These are phyloP conservation scores for Casuarina equisetifolia DNA, from an alignment of 306 rosid species.

Conservation along the genomic window DNA sequence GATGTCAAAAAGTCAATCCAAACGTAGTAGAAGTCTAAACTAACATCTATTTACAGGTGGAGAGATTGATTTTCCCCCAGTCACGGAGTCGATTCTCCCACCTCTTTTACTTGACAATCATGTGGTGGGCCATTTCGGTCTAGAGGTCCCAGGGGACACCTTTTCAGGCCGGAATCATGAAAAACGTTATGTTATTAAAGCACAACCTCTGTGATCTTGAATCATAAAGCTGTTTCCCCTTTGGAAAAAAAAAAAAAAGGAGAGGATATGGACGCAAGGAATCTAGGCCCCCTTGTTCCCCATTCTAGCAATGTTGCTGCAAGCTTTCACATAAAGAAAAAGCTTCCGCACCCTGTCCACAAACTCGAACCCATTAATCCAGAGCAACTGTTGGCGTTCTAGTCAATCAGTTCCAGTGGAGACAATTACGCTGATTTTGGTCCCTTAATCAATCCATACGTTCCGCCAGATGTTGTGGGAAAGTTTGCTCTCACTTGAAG, in stretches of 20 bases:
- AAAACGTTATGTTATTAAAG: neutral
- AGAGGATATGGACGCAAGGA: too few species aligned
- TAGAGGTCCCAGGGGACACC: slow-evolving; percentile 3
- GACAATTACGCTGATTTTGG: slow-evolving; percentile 31
- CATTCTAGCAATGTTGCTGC: neutral
- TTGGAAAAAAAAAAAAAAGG: too few species aligned
- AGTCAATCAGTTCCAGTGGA: slow-evolving; percentile 6
- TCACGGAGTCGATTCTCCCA: slow-evolving; percentile 30
- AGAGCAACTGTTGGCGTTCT: neutral
- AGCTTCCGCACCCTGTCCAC: neutral
- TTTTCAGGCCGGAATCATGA: slow-evolving; percentile 2
- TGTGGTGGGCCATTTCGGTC: slow-evolving; percentile 16
- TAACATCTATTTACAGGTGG: neutral
- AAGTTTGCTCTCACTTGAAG: neutral
- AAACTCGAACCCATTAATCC: neutral
- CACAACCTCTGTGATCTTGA: neutral
- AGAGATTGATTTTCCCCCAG: slow-evolving; percentile 9
- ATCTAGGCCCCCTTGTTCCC: neutral
- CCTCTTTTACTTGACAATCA: slow-evolving; percentile 14
- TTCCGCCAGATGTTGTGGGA: neutral
- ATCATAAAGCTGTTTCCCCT: neutral
- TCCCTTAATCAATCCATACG: neutral
- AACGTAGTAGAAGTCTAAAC: neutral
- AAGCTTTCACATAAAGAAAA: slow-evolving; percentile 16
- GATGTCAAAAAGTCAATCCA: neutral